Evolutionary conservation across 441 rosid species (phyloP).

Genomic region (Corymbia calophylla): DNA sequence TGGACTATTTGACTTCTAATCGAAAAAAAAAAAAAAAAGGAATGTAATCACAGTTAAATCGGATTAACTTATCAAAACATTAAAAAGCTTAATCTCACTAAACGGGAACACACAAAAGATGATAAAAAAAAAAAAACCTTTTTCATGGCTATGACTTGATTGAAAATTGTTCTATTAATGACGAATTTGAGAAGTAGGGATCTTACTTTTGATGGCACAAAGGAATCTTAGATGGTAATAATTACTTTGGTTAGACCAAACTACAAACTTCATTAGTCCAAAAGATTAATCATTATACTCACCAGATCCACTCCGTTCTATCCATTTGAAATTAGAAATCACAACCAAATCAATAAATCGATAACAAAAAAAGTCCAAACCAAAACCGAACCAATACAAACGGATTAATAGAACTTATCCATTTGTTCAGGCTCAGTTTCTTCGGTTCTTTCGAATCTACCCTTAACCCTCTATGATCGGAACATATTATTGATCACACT

Average conservation of each 20-base stretch:
- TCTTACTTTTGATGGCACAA: neutral
- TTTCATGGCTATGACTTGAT: neutral
- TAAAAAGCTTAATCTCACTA: no score
- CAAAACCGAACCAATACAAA: no score
- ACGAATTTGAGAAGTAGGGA: neutral
- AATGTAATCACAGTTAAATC: accelerated
- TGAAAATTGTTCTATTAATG: neutral
- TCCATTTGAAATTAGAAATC: no score
- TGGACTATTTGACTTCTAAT: no score
- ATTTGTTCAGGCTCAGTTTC: no score
- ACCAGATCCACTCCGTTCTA: no score
- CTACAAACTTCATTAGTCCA: neutral
- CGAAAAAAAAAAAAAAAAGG: neutral
- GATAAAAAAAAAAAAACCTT: neutral
- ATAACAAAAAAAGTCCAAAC: no score
- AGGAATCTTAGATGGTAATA: neutral
- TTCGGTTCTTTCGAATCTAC: no score
- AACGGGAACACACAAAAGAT: neutral
- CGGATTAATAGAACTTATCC: no score
- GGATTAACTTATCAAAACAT: neutral
- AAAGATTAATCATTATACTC: neutral
- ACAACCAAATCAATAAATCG: no score
- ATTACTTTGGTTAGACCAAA: accelerated
- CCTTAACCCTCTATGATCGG: no score
- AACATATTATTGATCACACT: no score